These are phyloP conservation scores for Colletotrichum cereale DNA, from an alignment of 2,329 filamentous ascomycete genomes.

Conservation along the genomic window DNA sequence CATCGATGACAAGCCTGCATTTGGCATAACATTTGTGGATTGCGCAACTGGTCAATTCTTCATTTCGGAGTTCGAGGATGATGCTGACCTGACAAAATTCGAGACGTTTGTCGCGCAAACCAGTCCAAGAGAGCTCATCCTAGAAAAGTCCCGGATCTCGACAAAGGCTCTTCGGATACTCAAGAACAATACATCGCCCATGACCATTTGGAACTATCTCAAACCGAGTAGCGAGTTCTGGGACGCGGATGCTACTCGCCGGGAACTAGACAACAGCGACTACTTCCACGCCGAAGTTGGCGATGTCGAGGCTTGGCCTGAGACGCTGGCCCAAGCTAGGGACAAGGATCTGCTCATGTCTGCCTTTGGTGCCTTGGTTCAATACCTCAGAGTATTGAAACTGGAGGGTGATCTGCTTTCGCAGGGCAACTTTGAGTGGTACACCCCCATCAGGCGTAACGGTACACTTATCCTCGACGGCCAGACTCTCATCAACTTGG, in stretches of 20 bases:
- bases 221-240: slow-evolving; percentile 92
- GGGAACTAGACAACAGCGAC: slow-evolving; percentile 81
- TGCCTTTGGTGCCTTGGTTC: slow-evolving; percentile 87
- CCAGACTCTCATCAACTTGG: slow-evolving; percentile 97
- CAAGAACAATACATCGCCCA: slow-evolving; percentile 94
- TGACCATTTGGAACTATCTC: slow-evolving; percentile 94
- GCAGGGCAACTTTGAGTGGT: slow-evolving; percentile 90
- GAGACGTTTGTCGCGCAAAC: slow-evolving; percentile 97
- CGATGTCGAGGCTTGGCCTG: slow-evolving; percentile 76
- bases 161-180: slow-evolving; percentile 91
- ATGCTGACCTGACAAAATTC: slow-evolving; percentile 94
- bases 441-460: slow-evolving; percentile 91
- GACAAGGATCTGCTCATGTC: slow-evolving; percentile 90
- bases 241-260: slow-evolving; percentile 83
- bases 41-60: slow-evolving; percentile 96
- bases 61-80: slow-evolving; percentile 91
- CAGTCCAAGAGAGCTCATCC: slow-evolving; percentile 85
- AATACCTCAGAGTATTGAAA: slow-evolving; percentile 88
- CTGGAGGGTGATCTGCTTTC: slow-evolving; percentile 89
- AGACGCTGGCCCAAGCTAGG: slow-evolving; percentile 76
- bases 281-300: slow-evolving; percentile 78
- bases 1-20: slow-evolving; percentile 80
- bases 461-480: slow-evolving; percentile 93
- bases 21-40: slow-evolving; percentile 94
- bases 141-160: slow-evolving; percentile 89